Base-by-base conservation (phyloP, 208 protist genomes). In the Zelonia costaricensis region DNA sequence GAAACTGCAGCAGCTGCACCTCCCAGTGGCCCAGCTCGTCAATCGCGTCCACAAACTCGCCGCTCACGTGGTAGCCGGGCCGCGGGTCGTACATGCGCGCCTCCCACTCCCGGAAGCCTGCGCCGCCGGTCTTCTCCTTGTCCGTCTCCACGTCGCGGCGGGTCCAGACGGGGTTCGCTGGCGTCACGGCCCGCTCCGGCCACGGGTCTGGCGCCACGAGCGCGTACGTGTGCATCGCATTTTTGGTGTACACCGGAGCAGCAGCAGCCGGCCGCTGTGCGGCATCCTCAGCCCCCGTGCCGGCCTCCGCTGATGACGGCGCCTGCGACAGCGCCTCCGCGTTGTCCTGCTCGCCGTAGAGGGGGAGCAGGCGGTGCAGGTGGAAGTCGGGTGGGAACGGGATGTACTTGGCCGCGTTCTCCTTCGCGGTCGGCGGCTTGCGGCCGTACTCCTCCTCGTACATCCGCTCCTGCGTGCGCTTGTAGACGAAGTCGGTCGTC, bases 1-100 rank as follows among this genome's bases (percentile, higher is more conserved):
- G 45, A 66, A 92, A 94, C 13, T 56, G 33, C 9, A 94, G 58
- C 58, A 92, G 71, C 28, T 68, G 45, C 47, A 51, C 63, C 61
- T 91, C 85, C 85, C 88, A 94, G 62, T 91, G 62, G 23, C 76
- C 80, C 20, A 94, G 59, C 67, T 94, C 88, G 23, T 94, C 88
- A 58, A 88, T 77, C 16, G 88, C 76, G 57, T 94, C 88, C 16
- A 78, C 35, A 39, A 94, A 88, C 66, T 94, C 88, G 10, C 80
- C 81, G 36, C 47, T 16, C 16, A 76, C 35, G 62, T 90, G 80
- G 69, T 76, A 82, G 18, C 76, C 80, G 7, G 78, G 69, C 0
- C 84, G 82, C 8, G 80, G 88, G 12, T 20, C 64, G 69, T 84
- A 94, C 61, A 91, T 73, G 13, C 68, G 61, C 20, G 45, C 56